Percentiles rank a stretch among this genome's conserved stretches.
Evolutionary conservation across 768 basidiomycete species (phyloP).

Genomic region (Xerocomus potaroensis): DNA sequence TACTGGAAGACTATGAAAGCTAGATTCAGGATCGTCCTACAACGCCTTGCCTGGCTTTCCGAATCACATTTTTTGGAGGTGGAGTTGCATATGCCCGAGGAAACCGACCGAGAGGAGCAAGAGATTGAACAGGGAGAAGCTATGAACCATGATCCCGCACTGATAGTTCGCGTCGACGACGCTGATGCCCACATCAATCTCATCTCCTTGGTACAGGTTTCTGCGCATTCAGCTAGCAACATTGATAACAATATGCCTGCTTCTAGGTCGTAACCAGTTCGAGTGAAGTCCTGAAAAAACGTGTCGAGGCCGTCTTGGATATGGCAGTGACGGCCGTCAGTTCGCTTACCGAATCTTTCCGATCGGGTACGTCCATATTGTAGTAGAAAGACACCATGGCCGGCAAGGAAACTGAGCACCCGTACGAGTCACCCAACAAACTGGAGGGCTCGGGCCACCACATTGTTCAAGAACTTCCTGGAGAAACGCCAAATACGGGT

Average conservation of each 20-base stretch:
- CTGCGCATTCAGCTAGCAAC: not conserved
- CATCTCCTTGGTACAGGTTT: slow-evolving; percentile 64
- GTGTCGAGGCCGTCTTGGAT: slow-evolving; percentile 84
- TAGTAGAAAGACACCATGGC: slow-evolving; percentile 34
- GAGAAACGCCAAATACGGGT: not conserved
- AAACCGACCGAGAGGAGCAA: slow-evolving; percentile 40
- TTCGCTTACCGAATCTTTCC: slow-evolving; percentile 69
- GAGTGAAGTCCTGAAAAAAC: slow-evolving; percentile 65
- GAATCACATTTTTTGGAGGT: slow-evolving; percentile 95
- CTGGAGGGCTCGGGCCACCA: not conserved
- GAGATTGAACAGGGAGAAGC: slow-evolving; percentile 48
- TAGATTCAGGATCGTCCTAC: too few species aligned
- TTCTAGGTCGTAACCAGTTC: slow-evolving; percentile 68
- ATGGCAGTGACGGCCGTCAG: slow-evolving; percentile 87
- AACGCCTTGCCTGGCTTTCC: slow-evolving; percentile 76
- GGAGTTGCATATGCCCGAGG: slow-evolving; percentile 75
- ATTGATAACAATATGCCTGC: not conserved
- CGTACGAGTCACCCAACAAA: slow-evolving; percentile 1
- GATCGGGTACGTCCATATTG: slow-evolving; percentile 39
- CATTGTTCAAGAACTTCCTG: not conserved
- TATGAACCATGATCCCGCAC: slow-evolving; percentile 51
- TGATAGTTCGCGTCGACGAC: slow-evolving; percentile 81
- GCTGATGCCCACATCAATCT: slow-evolving; percentile 80
- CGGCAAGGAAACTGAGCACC: slow-evolving; percentile 17
- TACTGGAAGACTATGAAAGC: slow-evolving; percentile 84